Conservation (phyloP, 179 eudicot genomes). For the Camellia oleifera region DNA sequence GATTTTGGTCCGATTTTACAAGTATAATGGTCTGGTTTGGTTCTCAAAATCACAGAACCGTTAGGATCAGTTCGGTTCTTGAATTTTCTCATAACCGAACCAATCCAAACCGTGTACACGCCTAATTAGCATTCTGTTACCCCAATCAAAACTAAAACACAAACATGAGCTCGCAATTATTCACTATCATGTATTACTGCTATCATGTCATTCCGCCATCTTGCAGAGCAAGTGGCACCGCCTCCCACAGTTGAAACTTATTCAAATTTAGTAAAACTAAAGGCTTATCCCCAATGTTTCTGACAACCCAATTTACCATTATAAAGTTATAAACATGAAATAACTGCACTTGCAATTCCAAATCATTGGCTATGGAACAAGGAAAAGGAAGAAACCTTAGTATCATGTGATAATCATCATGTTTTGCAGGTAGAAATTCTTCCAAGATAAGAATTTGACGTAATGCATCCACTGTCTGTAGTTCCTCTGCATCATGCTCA, state of each 20-base stretch:
- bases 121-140: not conserved
- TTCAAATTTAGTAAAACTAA: not conserved
- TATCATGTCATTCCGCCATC: not conserved
- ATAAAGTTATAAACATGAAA: not conserved
- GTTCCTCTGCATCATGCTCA: slow-evolving; percentile 87
- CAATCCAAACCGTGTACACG: no score
- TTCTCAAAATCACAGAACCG: no score
- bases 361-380: not conserved
- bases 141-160: not conserved
- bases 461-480: slow-evolving; percentile 77
- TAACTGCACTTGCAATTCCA: not conserved
- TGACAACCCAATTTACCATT: not conserved
- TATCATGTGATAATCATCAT: slow-evolving; percentile 89
- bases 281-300: not conserved
- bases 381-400: slow-evolving; percentile 53
- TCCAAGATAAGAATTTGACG: slow-evolving; percentile 85
- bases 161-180: not conserved
- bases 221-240: no score
- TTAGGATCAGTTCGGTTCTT: no score
- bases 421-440: slow-evolving; percentile 81
- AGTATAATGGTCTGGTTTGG: no score
- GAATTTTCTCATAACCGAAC: no score
- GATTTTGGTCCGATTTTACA: no score
- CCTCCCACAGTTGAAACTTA: no score
- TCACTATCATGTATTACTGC: not conserved